Percentiles rank a stretch among this genome's conserved stretches.
These are phyloP conservation scores for Thalassiosira mediterranea DNA, from an alignment of 352 stramenopile species.

Conservation along the genomic window DNA sequence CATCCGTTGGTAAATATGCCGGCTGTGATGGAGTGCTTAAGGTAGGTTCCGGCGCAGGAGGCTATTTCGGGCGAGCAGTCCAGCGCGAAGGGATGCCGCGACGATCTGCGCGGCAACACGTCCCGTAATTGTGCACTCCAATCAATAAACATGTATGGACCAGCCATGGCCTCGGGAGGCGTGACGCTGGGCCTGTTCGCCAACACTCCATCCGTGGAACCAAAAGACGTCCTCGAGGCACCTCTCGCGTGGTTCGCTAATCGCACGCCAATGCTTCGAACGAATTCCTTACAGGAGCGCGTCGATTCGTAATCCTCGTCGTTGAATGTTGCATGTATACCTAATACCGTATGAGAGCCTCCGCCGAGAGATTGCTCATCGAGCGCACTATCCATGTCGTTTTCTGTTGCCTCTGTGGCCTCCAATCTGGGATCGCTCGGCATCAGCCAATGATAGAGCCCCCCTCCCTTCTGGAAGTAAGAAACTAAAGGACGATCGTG, in stretches of 20 bases:
- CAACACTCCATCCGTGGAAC: background rate
- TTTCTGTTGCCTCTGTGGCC: background rate
- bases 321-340: constrained; percentile 29
- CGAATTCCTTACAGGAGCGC: constrained; percentile 72
- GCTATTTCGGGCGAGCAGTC: constrained; percentile 76
- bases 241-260: constrained; percentile 61
- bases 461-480: constrained; percentile 41
- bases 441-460: constrained; percentile 51
- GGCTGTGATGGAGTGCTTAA: constrained; percentile 68
- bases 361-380: constrained; percentile 15
- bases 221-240: background rate
- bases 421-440: constrained; percentile 24
- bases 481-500: constrained; percentile 74
- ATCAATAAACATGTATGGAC: constrained; percentile 57
- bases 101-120: constrained; percentile 62
- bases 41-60: constrained; percentile 43
- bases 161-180: constrained; percentile 45
- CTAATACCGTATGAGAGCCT: constrained; percentile 30
- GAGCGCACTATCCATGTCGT: constrained; percentile 13
- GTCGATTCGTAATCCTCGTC: constrained; percentile 68
- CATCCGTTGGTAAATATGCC: constrained; percentile 63
- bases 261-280: constrained; percentile 47
- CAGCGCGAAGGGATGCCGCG: constrained; percentile 57
- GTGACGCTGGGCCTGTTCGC: constrained; percentile 17
- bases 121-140: constrained; percentile 66